Percentiles rank a stretch among this genome's conserved stretches.
These are phyloP conservation scores for Globisporangium okanoganense DNA, from an alignment of 352 stramenopile genomes.

Conservation along the genomic window DNA sequence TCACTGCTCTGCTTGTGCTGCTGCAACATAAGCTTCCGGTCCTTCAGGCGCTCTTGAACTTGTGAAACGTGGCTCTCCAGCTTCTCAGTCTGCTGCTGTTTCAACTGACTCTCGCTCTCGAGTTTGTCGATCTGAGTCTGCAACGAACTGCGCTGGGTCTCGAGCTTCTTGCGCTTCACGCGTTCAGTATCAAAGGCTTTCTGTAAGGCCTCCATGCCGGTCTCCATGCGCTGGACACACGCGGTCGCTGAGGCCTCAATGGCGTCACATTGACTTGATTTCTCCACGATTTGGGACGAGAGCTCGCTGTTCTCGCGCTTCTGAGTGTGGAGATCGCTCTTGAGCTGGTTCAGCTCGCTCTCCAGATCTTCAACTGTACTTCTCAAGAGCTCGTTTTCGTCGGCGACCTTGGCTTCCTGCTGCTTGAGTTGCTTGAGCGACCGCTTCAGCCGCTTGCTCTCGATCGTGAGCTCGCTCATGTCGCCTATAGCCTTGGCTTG, in stretches of 20 bases:
- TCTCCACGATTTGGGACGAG: neutral
- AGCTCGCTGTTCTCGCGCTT: slow-evolving; percentile 30
- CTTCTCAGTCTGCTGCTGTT: slow-evolving; percentile 31
- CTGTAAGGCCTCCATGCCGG: slow-evolving; percentile 28
- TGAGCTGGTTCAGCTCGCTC: slow-evolving; percentile 21
- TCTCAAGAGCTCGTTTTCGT: slow-evolving; percentile 39
- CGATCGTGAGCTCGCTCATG: slow-evolving; percentile 28
- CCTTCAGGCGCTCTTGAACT: slow-evolving; percentile 42
- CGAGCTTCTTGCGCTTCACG: slow-evolving; percentile 48
- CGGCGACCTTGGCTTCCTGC: slow-evolving; percentile 24
- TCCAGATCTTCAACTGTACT: slow-evolving; percentile 36
- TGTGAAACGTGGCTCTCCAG: slow-evolving; percentile 30
- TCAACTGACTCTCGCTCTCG: slow-evolving; percentile 22
- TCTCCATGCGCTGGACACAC: slow-evolving; percentile 22
- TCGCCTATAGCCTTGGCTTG: slow-evolving; percentile 32
- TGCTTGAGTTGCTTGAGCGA: slow-evolving; percentile 40
- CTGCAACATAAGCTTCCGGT: slow-evolving; percentile 41
- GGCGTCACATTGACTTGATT: neutral
- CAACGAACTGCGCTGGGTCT: slow-evolving; percentile 28
- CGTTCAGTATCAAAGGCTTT: slow-evolving; percentile 35
- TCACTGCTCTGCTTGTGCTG: slow-evolving; percentile 32
- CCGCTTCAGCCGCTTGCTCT: slow-evolving; percentile 47
- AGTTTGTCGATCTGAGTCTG: slow-evolving; percentile 36
- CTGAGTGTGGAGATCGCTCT: slow-evolving; percentile 27
- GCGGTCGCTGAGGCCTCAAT: slow-evolving; percentile 1